Conservation (phyloP, 306 rosid genomes). For the Sindora glabra region DNA sequence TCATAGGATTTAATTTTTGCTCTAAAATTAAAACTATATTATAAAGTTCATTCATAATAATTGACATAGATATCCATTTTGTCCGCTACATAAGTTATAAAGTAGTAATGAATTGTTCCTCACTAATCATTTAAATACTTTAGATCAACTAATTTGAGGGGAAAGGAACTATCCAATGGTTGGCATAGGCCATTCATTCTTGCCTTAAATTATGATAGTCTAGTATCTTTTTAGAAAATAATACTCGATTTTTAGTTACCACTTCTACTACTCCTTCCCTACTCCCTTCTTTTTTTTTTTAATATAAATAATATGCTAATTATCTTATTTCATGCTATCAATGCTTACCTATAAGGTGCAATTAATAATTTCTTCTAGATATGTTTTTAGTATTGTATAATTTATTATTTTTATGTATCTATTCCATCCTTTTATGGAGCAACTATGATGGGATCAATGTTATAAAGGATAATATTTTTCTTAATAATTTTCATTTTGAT, state of each 20-base stretch:
- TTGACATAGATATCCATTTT: neutral
- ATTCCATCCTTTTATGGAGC: neutral
- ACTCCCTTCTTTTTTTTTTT: too few relatives aligned
- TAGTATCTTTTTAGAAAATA: too few relatives aligned
- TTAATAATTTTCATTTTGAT: slow-evolving; percentile 1
- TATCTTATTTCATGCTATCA: neutral
- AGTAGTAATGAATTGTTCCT: too few relatives aligned
- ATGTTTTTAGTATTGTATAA: neutral
- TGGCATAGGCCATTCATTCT: neutral
- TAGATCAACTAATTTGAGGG: neutral
- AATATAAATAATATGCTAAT: too few relatives aligned
- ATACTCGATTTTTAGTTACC: too few relatives aligned
- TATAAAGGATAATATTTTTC: neutral
- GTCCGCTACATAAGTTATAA: neutral
- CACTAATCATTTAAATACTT: neutral
- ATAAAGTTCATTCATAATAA: neutral
- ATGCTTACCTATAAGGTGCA: neutral
- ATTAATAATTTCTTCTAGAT: neutral
- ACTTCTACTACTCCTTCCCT: too few relatives aligned
- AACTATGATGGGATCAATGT: neutral
- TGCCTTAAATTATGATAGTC: too few relatives aligned
- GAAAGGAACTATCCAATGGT: too few relatives aligned
- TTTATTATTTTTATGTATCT: neutral
- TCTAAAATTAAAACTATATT: neutral
- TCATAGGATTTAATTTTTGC: neutral